A percentile compares a stretch with the other conserved stretches of the same genome.
phyloP scores from a whole-genome alignment of 2,329 filamentous ascomycete genomes.

The Epichloe sibirici region DNA sequence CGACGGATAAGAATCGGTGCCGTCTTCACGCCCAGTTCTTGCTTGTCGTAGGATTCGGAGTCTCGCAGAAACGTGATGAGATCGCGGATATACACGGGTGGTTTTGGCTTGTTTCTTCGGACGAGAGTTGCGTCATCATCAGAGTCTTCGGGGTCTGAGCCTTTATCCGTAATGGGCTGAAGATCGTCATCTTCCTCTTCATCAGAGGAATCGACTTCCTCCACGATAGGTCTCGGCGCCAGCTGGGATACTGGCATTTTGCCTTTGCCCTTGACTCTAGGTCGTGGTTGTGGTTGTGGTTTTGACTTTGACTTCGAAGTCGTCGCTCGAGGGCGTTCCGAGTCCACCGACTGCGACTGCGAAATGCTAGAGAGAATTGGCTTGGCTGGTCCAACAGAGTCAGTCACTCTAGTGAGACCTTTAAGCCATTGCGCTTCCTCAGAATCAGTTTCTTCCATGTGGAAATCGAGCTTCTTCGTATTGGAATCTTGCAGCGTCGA shows the following conservation, averaged over 20 bases:
- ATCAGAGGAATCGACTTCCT: constrained; percentile 52
- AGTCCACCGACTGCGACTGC: background rate
- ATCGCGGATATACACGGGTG: constrained; percentile 85
- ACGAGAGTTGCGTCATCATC: constrained; percentile 87
- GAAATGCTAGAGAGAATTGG: constrained; percentile 27
- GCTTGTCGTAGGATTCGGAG: constrained; percentile 71
- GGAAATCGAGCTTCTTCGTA: constrained; percentile 68
- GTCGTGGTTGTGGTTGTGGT: background rate
- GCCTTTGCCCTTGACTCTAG: constrained; percentile 4
- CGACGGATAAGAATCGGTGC: constrained; percentile 73
- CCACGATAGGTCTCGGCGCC: constrained; percentile 39
- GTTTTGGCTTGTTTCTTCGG: constrained; percentile 66
- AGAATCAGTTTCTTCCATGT: constrained; percentile 64
- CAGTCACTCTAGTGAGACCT: constrained; percentile 47
- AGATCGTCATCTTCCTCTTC: constrained; percentile 40
- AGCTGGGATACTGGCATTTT: constrained; percentile 17
- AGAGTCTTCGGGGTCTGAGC: constrained; percentile 80
- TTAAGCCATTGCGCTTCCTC: constrained; percentile 69
- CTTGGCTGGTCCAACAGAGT: constrained; percentile 47
- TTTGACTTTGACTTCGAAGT: background rate
- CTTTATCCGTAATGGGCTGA: constrained; percentile 56
- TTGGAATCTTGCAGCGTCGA: constrained; percentile 53
- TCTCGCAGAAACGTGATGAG: constrained; percentile 69
- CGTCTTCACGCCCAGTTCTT: constrained; percentile 65
- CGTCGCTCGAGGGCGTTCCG: background rate